These are phyloP conservation scores for Moesziomyces globuligerus DNA, from an alignment of 1,284 basidiomycete genomes.

Conservation along the genomic window DNA sequence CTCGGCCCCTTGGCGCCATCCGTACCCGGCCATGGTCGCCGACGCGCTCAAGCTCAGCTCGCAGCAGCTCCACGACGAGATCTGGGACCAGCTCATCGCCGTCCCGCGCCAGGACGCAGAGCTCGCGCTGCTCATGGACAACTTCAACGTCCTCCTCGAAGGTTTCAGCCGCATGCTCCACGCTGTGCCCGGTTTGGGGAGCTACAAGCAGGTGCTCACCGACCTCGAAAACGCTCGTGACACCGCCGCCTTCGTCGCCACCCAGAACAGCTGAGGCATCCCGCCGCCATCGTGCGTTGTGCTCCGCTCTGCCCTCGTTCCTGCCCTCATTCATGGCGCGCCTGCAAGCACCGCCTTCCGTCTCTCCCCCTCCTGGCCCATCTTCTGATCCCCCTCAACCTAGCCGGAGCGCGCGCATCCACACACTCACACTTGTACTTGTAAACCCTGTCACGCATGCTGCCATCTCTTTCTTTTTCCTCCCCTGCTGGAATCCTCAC, in stretches of 20 bases:
- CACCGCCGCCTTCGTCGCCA: conserved; percentile 40
- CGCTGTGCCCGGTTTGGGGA: conserved; percentile 33
- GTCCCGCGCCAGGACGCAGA: conserved; percentile 32
- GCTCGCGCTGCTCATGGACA: conserved; percentile 22
- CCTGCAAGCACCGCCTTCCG: too few species aligned
- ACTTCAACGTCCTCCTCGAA: conserved; percentile 35
- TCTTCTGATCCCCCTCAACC: too few species aligned
- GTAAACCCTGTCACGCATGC: too few species aligned
- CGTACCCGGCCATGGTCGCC: conserved; percentile 44
- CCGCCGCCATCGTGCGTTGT: too few species aligned
- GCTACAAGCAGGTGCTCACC: conserved; percentile 22
- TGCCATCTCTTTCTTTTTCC: too few species aligned
- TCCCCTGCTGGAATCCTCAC: too few species aligned
- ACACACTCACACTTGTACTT: too few species aligned
- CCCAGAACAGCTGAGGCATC: conserved; percentile 10
- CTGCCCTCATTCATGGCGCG: too few species aligned
- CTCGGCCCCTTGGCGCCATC: conserved; percentile 45
- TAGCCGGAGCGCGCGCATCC: too few species aligned
- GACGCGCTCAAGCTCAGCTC: conserved; percentile 28
- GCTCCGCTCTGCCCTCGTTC: too few species aligned
- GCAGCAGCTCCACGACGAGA: conserved; percentile 42
- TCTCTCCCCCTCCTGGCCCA: too few species aligned
- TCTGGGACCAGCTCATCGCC: conserved; percentile 43
- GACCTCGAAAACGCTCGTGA: conserved; percentile 40
- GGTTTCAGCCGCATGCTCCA: conserved; percentile 36